Conservation (phyloP, 495 filamentous ascomycete species). For the Aspergillus hancockii region DNA sequence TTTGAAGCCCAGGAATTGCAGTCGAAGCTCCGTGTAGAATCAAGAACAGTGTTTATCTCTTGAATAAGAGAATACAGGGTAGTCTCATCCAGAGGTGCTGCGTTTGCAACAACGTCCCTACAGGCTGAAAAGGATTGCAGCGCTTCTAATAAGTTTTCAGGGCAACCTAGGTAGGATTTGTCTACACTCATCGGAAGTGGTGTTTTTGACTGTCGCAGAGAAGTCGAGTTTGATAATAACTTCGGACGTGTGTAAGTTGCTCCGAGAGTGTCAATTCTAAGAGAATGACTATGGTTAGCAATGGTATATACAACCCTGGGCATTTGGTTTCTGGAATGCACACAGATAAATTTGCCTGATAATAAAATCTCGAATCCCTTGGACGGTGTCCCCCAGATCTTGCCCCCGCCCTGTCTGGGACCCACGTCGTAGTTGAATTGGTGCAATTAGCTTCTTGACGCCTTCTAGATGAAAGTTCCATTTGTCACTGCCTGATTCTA, state of each 20-base stretch:
- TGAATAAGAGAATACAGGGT: conserved; percentile 8
- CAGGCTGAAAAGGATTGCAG: conserved; percentile 25
- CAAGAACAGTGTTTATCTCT: conserved; percentile 12
- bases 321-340: conserved; percentile 2
- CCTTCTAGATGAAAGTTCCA: conserved; percentile 58
- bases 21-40: conserved; percentile 20
- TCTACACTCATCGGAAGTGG: conserved; percentile 7
- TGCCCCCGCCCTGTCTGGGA: conserved; percentile 40
- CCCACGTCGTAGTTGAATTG: conserved; percentile 6
- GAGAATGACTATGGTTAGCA: neutral
- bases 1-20: conserved; percentile 20
- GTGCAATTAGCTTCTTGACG: conserved; percentile 25
- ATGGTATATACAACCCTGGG: neutral
- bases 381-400: conserved; percentile 27
- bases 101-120: conserved; percentile 13
- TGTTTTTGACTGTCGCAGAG: neutral
- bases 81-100: neutral
- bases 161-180: conserved; percentile 31
- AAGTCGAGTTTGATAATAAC: conserved; percentile 13
- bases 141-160: conserved; percentile 20
- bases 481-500: conserved; percentile 55
- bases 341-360: conserved; percentile 32
- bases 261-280: conserved; percentile 35
- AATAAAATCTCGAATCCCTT: conserved; percentile 31
- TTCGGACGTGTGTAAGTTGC: conserved; percentile 40